Conservation (phyloP, 306 rosid species). For the Begonia fuchsioides region DNA sequence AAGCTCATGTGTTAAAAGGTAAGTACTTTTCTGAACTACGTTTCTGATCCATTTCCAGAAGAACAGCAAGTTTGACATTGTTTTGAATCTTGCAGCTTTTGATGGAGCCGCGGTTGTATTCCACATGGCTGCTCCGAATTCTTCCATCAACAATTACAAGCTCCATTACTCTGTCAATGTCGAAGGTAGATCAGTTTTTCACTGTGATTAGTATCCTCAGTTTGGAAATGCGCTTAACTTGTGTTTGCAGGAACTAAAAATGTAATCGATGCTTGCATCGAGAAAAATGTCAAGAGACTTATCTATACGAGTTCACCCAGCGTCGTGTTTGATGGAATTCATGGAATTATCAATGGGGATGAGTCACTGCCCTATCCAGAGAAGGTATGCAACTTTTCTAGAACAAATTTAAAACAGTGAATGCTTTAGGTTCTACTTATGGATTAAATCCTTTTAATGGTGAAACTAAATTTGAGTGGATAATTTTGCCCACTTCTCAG, state of each 20-base stretch:
- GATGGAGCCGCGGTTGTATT: constrained; percentile 81
- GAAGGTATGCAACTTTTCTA: constrained; percentile 23
- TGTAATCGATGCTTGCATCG: constrained; percentile 70
- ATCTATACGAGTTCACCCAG: constrained; percentile 87
- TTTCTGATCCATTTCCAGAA: neutral
- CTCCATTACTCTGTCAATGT: constrained; percentile 85
- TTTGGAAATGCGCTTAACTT: neutral
- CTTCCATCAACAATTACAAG: constrained; percentile 66
- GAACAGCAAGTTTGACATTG: neutral
- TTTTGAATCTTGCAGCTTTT: constrained; percentile 41
- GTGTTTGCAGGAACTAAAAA: constrained; percentile 57
- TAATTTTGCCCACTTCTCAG: constrained; percentile 37
- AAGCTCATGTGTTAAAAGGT: constrained; percentile 58
- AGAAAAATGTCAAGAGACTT: constrained; percentile 67
- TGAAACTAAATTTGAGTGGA: neutral
- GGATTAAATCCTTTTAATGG: neutral
- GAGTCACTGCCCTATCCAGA: constrained; percentile 72
- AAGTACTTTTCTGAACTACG: neutral
- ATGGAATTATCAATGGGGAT: constrained; percentile 49
- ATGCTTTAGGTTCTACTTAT: no score
- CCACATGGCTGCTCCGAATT: constrained; percentile 96
- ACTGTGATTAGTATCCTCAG: neutral
- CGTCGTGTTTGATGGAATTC: constrained; percentile 85
- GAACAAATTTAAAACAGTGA: neutral
- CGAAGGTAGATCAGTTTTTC: constrained; percentile 32